Base-by-base conservation (phyloP, 208 protist genomes). In the Crithidia bombi region DNA sequence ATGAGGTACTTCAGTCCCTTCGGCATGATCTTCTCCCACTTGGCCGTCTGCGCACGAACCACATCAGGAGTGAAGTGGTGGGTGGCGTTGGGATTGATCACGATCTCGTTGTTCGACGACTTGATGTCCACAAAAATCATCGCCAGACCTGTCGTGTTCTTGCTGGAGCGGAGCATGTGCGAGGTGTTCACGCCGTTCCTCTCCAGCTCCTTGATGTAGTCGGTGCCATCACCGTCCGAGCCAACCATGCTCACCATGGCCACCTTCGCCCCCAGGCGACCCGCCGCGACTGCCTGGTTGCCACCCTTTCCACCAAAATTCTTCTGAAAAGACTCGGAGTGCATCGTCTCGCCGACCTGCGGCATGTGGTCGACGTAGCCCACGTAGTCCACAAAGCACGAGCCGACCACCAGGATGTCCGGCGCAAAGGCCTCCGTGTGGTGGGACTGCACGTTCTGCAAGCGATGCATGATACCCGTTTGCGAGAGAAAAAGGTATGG, bases 261-360 rank as follows among this genome's bases (percentile, higher is more conserved):
- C 15, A 91, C 86, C 46, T 83, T 81, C 12, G 86, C 89, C 0
- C 93, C 90, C n/a, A 97, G 85, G 41, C 91, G 78, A 11, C 89
- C 91, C 7, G 85, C 90, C 19, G 83, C 82, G 15, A 96, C 89
- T 11, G 94, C 86, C 77, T 98, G 94, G 75, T 98, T 98, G 10
- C 91, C 92, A n/a, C 96, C 96, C 71, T 98, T 98, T 5, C 96
- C 96, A 41, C 96, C 96, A 75, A 97, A 98, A 6, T 91, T 90
- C 75, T 95, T 92, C 36, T 82, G 54, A 68, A 96, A 98, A 23
- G 64, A 83, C 59, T 82, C 35, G 3, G 86, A 96, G 69, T 92
- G 86, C 70, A 98, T 85, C n/a, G 96, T 98, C 80, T 98, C 93
- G n/a, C 96, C 94, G 28, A 89, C 64, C 73, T 93, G 83, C 17